Percentiles rank a stretch among this genome's conserved stretches.
These are phyloP conservation scores for Thuidium tamariscinum DNA, from an alignment of 225 moss, liverwort and hornwort genomes.

Conservation along the genomic window DNA sequence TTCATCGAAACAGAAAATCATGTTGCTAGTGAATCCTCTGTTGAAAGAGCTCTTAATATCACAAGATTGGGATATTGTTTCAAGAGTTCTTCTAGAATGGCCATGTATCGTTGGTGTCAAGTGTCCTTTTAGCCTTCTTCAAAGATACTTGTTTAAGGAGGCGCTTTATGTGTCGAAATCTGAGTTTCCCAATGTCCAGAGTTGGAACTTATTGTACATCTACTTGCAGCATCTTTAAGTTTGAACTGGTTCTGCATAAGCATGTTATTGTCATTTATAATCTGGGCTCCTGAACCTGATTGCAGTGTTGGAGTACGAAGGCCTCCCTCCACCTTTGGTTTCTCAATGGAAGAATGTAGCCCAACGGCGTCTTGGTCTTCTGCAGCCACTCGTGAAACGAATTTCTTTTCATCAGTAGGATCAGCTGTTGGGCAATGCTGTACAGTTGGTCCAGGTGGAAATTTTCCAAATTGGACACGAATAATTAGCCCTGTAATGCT, in stretches of 20 bases:
- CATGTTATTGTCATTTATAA: too few relatives aligned
- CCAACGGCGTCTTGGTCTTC: conserved; percentile 30
- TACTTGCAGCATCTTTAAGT: too few relatives aligned
- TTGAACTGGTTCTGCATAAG: too few relatives aligned
- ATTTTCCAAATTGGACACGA: too few relatives aligned
- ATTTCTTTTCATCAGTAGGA: background rate
- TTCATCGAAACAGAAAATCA: background rate
- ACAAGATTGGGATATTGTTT: background rate
- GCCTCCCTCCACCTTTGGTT: conserved; percentile 53
- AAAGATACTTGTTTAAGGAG: background rate
- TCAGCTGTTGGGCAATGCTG: background rate
- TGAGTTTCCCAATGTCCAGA: too few relatives aligned
- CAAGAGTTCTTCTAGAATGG: background rate
- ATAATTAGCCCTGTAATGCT: too few relatives aligned
- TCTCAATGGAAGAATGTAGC: conserved; percentile 44
- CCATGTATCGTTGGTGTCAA: background rate
- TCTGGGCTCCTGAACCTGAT: background rate
- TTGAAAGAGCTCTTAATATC: background rate
- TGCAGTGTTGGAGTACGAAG: conserved; percentile 90
- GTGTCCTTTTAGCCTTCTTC: background rate
- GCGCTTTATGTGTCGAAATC: background rate
- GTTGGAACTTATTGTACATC: too few relatives aligned
- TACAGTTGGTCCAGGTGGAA: too few relatives aligned
- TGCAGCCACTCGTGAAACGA: conserved; percentile 37
- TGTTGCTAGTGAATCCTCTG: background rate